A percentile compares a stretch with the other conserved stretches of the same genome.
phyloP scores from a whole-genome alignment of 495 filamentous ascomycete species.

The Trichoderma orchidacearum region DNA sequence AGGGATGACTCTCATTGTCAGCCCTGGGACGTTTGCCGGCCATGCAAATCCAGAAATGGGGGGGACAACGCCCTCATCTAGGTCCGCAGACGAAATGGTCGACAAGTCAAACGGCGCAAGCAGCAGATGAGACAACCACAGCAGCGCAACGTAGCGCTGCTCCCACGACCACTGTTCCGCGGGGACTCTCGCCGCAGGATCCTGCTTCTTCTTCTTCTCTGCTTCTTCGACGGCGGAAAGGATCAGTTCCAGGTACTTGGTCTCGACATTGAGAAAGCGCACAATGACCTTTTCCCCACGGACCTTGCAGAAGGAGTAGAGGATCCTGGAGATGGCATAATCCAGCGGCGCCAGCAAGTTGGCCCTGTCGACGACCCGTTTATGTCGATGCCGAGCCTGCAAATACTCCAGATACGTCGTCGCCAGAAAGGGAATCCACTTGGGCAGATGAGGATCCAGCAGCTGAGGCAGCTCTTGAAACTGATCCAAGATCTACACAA shows the following conservation, averaged over 20 bases:
- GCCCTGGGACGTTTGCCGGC: constrained; percentile 45
- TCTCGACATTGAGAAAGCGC: constrained; percentile 80
- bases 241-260: constrained; percentile 66
- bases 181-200: constrained; percentile 3
- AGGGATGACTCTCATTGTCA: constrained; percentile 55
- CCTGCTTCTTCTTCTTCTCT: constrained; percentile 11
- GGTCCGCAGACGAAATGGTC: constrained; percentile 56
- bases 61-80: constrained; percentile 19
- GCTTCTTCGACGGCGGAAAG: constrained; percentile 48
- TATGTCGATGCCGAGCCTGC: constrained; percentile 21
- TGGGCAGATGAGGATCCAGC: constrained; percentile 74
- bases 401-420: constrained; percentile 62
- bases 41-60: constrained; percentile 25
- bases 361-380: constrained; percentile 16
- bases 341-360: constrained; percentile 42
- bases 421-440: constrained; percentile 57
- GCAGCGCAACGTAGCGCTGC: constrained; percentile 72
- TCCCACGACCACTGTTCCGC: constrained; percentile 52
- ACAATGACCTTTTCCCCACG: constrained; percentile 85
- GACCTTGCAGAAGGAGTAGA: constrained; percentile 91
- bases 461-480: constrained; percentile 96
- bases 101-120: constrained; percentile 87
- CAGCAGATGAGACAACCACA: constrained; percentile 88
- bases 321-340: constrained; percentile 56
- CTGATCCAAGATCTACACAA: constrained; percentile 45